Evolutionary conservation across 2,329 filamentous ascomycete genomes (phyloP), one percentile per base, ranked within the genome.

Genomic region (Zopfia rhizophila): DNA sequence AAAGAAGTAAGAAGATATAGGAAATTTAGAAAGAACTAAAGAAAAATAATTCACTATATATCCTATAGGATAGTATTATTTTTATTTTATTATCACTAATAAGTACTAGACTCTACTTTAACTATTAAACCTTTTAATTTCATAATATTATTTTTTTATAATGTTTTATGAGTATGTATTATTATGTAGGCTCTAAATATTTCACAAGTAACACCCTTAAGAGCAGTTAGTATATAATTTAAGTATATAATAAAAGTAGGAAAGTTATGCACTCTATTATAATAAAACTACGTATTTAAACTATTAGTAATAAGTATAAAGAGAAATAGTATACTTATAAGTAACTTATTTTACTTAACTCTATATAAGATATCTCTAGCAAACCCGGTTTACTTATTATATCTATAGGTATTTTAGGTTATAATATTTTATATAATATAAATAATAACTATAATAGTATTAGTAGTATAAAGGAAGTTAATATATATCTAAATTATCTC

Each of bases 401-500:
- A 69, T 1, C 61, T 64, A 17, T 55, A 48, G 2, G 52, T 19
- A 24, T 63, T 55, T 38, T 55, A 48, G 14, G 29, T 38, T 27
- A 62, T 44, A 13, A 69, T 58, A 32, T 65, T 68, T 11, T 61
- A 51, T 2, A 61, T 61, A 23, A 58, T 55, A 42, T 67, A 71
- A 12, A 72, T 55, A 45, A 89, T 80, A 47, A 88, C 82, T 11
- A 90, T 68, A 24, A 89, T 74, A 1, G 78, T 78, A 33, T 78
- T 79, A 3, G 85, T 84, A 43, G 81, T 75, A 45, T 78, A 78
- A 40, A 90, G 79, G 58, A 88, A 88, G 38, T 78, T 79, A 36
- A 80, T 72, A 68, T 91, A 85, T 31, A 82, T 79, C 16, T 78
- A 76, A 3, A 84, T 88, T 65, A 90, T 83, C 29, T 86, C 86